A percentile compares a stretch with the other conserved stretches of the same genome.
phyloP scores from a whole-genome alignment of 192 early-diverging fungal genomes.

The Entomortierella beljakovae region DNA sequence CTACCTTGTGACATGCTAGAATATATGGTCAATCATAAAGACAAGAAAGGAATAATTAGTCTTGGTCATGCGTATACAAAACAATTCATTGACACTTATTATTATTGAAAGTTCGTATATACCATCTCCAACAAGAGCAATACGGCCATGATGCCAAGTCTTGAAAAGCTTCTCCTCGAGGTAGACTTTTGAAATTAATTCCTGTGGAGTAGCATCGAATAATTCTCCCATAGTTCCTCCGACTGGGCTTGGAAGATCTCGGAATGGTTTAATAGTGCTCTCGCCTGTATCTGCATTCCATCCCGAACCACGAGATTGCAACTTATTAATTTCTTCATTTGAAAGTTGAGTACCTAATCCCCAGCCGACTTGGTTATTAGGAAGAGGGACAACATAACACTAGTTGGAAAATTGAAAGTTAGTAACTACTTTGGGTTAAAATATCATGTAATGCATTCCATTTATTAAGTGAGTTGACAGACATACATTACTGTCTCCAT shows the following conservation, averaged over 20 bases:
- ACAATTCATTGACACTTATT: too few species aligned
- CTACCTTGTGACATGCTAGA: conserved; percentile 2
- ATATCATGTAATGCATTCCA: too few species aligned
- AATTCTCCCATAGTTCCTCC: conserved; percentile 1
- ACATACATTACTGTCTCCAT: background rate
- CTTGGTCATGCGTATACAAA: too few species aligned
- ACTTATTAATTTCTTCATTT: background rate
- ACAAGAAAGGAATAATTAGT: too few species aligned
- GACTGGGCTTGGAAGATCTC: background rate
- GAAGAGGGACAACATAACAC: conserved; percentile 7
- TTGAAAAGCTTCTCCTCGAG: background rate
- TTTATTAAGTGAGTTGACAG: too few species aligned
- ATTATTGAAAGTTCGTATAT: too few species aligned
- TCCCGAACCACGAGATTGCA: background rate
- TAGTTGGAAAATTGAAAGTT: background rate
- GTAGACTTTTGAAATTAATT: background rate
- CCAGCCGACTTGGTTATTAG: conserved; percentile 23
- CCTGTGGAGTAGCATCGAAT: background rate
- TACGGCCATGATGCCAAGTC: background rate
- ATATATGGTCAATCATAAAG: background rate
- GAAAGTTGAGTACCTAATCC: background rate
- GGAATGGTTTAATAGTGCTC: background rate
- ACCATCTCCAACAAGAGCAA: background rate
- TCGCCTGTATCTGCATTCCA: background rate
- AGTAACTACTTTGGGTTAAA: too few species aligned